Conservation (phyloP, 768 basidiomycete genomes). For the Rhodotorula toruloides region DNA sequence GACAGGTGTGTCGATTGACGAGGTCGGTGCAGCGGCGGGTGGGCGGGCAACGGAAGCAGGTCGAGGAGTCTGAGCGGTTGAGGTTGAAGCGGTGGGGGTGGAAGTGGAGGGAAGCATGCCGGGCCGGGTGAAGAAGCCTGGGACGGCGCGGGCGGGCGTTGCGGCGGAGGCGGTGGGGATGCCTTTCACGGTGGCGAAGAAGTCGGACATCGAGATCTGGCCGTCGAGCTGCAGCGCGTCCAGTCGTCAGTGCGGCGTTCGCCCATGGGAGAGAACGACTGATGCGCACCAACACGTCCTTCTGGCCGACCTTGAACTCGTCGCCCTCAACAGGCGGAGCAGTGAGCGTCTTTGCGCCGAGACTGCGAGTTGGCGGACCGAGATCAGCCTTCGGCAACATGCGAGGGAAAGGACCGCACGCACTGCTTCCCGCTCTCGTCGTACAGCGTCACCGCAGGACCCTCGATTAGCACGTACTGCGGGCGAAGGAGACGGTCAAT, state of each 20-base stretch:
- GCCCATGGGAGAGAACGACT: not conserved
- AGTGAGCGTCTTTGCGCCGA: not conserved
- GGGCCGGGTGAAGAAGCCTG: not conserved
- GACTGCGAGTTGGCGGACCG: not conserved
- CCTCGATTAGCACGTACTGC: constrained; percentile 17
- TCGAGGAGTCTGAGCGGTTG: constrained; percentile 6
- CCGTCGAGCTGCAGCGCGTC: constrained; percentile 7
- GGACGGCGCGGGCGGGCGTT: not conserved
- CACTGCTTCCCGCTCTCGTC: constrained; percentile 25
- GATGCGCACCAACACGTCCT: constrained; percentile 4
- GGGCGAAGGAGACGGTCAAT: too few relatives aligned
- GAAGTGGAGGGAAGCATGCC: not conserved
- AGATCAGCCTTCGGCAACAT: not conserved
- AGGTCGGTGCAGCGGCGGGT: not conserved
- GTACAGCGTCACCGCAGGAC: not conserved
- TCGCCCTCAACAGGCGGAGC: not conserved
- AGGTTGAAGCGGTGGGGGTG: not conserved
- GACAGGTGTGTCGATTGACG: not conserved
- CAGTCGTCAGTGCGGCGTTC: not conserved
- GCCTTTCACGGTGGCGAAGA: not conserved
- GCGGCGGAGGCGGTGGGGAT: not conserved
- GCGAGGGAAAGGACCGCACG: not conserved
- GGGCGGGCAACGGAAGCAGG: not conserved
- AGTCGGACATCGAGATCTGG: not conserved
- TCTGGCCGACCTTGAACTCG: constrained; percentile 8